Base-by-base conservation (phyloP, 345 rosid species). In the Syzygium grande region DNA sequence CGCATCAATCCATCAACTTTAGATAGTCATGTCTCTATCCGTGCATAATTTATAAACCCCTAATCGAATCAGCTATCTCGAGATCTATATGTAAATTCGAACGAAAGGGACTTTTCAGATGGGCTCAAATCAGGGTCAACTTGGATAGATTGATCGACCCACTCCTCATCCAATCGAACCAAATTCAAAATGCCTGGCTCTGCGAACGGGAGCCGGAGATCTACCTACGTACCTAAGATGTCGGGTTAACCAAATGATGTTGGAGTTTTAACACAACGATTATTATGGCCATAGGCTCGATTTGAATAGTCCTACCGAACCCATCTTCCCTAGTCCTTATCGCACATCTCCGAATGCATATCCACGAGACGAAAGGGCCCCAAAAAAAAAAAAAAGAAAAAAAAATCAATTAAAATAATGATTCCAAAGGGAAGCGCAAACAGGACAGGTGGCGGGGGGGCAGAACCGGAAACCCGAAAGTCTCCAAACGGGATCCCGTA, bases 21-120 rank as follows among this genome's bases (percentile, higher is more conserved):
- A 6, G 21, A 53, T 53, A 53, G 22, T 17, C 17, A 53, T 7
- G 56, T 6, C 55, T 53, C 7, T 7, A 53, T 14, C 21, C 8
- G 55, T 53, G 3, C 3, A 17, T 53, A 17, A 17, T 53, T 6
- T 17, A 22, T 53, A 6, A 16, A 53, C 46, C 4, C 19, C 8
- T 9, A 9, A 17, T 2, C 0, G 1, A 17, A 68, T 30, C 0
- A 4, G 11, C 23, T 3, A 16, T 68, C 5, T 68, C 0, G 1
- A 68, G 3, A 17, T 65, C 1, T 17, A 30, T 5, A 30, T 1
- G 9, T 6, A 4, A 1, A 30, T 68, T 30, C 5, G 6, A 16
- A 30, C 4, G 22, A 17, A 27, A 55, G 22, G 11, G 3, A 68
- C 4, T 68, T 4, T 34, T 2, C 7, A 34, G 9, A 29, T 65